phyloP scores from a whole-genome alignment of 306 rosid genomes.

The Casuarina equisetifolia region DNA sequence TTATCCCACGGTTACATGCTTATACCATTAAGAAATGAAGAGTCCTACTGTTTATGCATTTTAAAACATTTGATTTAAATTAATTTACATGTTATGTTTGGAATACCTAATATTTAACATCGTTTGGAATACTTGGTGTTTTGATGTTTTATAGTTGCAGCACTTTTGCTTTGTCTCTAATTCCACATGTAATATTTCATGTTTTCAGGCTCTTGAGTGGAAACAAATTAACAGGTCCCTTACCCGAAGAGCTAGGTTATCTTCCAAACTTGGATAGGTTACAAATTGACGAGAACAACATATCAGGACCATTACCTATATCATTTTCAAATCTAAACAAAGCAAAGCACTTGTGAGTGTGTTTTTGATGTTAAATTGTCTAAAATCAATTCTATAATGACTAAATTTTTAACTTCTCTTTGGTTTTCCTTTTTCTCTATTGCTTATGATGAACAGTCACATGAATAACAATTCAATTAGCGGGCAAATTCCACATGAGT shows the following conservation, averaged over 20 bases:
- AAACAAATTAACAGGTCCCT: constrained; percentile 42
- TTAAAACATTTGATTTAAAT: not conserved
- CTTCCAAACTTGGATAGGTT: constrained; percentile 39
- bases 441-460: constrained; percentile 63
- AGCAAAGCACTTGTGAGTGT: constrained; percentile 42
- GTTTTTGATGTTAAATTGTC: constrained; percentile 2
- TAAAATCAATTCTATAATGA: not conserved
- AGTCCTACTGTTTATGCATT: not conserved
- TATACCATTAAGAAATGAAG: not conserved
- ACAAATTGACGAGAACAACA: constrained; percentile 45
- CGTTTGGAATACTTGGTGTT: not conserved
- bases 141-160: not conserved
- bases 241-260: constrained; percentile 51
- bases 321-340: constrained; percentile 39
- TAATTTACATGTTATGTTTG: not conserved
- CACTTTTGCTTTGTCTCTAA: not conserved
- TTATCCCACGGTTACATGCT: not conserved
- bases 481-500: constrained; percentile 75
- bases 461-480: constrained; percentile 97
- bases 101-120: not conserved
- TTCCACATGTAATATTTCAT: not conserved
- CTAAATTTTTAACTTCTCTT: not conserved
- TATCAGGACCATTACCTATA: constrained; percentile 50
- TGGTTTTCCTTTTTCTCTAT: constrained; percentile 10
- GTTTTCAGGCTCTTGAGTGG: constrained; percentile 53